These are phyloP conservation scores for Dactylonectria macrodidyma DNA, from an alignment of 2,329 filamentous ascomycete genomes.

Conservation along the genomic window DNA sequence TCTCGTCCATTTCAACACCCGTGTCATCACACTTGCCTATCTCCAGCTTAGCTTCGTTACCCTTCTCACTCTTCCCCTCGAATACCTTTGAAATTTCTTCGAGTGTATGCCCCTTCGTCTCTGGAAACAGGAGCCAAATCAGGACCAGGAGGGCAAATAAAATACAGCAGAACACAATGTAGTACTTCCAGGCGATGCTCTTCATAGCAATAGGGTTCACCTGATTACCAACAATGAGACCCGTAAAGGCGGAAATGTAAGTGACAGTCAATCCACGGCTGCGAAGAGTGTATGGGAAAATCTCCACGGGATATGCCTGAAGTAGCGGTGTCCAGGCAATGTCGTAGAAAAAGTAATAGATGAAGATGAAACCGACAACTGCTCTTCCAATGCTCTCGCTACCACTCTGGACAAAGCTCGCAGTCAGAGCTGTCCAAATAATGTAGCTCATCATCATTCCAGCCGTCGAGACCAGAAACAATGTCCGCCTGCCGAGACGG, in stretches of 20 bases:
- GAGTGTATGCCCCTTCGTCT: constrained; percentile 47
- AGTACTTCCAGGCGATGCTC: constrained; percentile 56
- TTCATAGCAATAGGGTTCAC: constrained; percentile 57
- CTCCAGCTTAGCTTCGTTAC: constrained; percentile 7
- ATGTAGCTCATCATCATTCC: constrained; percentile 53
- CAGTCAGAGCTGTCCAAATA: constrained; percentile 51
- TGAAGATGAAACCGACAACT: constrained; percentile 55
- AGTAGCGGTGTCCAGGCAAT: constrained; percentile 53
- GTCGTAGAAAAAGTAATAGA: constrained; percentile 55
- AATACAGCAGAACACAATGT: constrained; percentile 55
- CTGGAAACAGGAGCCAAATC: constrained; percentile 54
- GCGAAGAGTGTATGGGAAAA: constrained; percentile 39
- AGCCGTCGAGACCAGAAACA: constrained; percentile 53
- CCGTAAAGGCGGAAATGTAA: constrained; percentile 29
- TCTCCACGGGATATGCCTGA: constrained; percentile 46
- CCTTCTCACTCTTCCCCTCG: constrained; percentile 30
- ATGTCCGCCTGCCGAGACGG: constrained; percentile 55
- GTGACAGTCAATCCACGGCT: constrained; percentile 33
- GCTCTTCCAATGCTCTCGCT: constrained; percentile 38
- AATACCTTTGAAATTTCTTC: constrained; percentile 50
- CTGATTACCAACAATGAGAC: constrained; percentile 53
- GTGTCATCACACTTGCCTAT: neutral
- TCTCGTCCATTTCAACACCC: neutral
- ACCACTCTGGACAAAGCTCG: constrained; percentile 36
- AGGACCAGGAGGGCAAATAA: constrained; percentile 48